Percentiles rank a stretch among this genome's conserved stretches.
These are phyloP conservation scores for Yamadazyma takamatsuzukensis DNA, from an alignment of 805 yeast species.

Conservation along the genomic window DNA sequence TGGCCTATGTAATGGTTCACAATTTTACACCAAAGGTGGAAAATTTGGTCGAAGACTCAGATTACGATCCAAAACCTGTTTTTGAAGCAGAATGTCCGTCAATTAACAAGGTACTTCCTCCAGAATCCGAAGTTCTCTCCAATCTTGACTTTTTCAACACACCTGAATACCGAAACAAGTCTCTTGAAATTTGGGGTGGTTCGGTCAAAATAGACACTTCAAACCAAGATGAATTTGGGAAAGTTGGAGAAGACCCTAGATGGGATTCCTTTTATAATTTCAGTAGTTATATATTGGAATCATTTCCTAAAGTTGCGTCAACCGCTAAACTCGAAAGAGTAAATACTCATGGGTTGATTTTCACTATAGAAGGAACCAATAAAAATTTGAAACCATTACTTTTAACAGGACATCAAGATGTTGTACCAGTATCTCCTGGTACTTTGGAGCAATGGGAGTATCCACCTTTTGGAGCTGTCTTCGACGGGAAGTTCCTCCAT, in stretches of 20 bases:
- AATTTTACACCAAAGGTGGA: too few relatives aligned
- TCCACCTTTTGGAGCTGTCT: constrained; percentile 59
- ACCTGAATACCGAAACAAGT: constrained; percentile 6
- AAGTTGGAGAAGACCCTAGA: constrained; percentile 49
- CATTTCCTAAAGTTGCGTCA: constrained; percentile 53
- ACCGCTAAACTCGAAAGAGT: constrained; percentile 50
- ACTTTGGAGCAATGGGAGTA: constrained; percentile 58
- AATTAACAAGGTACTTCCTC: constrained; percentile 5
- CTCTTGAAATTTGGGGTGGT: constrained; percentile 6
- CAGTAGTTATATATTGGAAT: constrained; percentile 48
- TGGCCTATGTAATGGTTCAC: too few relatives aligned
- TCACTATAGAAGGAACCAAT: constrained; percentile 57
- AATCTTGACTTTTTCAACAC: constrained; percentile 8
- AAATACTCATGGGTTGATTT: constrained; percentile 61
- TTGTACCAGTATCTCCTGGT: constrained; percentile 67
- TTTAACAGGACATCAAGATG: constrained; percentile 76
- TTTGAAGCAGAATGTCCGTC: too few relatives aligned
- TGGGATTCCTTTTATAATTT: constrained; percentile 42
- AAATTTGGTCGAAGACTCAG: too few relatives aligned
- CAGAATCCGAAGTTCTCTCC: background rate
- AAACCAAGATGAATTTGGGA: constrained; percentile 9
- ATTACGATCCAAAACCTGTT: too few relatives aligned
- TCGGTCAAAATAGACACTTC: constrained; percentile 9
- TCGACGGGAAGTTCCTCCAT: constrained; percentile 62
- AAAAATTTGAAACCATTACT: constrained; percentile 60